These are phyloP conservation scores for Yamadazyma akitaensis DNA, from an alignment of 805 yeast genomes.

Conservation along the genomic window DNA sequence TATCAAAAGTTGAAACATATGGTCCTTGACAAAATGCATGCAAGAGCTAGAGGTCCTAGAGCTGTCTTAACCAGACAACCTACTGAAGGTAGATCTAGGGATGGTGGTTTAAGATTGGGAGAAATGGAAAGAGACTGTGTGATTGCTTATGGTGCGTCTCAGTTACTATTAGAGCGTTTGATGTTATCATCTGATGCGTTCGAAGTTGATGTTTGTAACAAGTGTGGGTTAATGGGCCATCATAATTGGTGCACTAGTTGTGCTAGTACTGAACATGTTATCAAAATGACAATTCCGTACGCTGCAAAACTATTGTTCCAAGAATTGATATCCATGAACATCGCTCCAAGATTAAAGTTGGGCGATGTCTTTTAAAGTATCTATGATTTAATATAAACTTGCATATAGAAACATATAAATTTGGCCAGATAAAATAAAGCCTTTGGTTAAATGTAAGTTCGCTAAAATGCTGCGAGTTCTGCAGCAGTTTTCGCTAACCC, in stretches of 20 bases:
- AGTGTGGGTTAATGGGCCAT: slow-evolving; percentile 96
- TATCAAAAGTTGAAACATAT: slow-evolving; percentile 97
- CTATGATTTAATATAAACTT: neutral
- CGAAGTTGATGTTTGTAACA: slow-evolving; percentile 91
- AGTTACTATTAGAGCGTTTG: slow-evolving; percentile 84
- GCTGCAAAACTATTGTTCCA: slow-evolving; percentile 98
- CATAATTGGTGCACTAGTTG: slow-evolving; percentile 98
- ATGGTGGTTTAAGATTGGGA: slow-evolving; percentile 97
- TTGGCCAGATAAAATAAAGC: neutral
- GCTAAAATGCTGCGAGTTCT: neutral
- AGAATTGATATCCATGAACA: slow-evolving; percentile 96
- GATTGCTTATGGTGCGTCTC: slow-evolving; percentile 98
- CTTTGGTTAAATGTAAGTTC: neutral
- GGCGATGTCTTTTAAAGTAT: slow-evolving; percentile 69
- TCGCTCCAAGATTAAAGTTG: slow-evolving; percentile 89
- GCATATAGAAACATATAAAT: neutral
- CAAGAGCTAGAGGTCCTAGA: slow-evolving; percentile 98
- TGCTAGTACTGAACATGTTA: slow-evolving; percentile 78
- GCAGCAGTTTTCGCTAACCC: neutral
- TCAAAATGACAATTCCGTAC: slow-evolving; percentile 95
- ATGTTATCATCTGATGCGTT: slow-evolving; percentile 98
- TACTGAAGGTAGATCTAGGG: slow-evolving; percentile 97
- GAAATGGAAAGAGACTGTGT: slow-evolving; percentile 99
- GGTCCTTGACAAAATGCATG: slow-evolving; percentile 99
- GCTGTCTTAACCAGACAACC: slow-evolving; percentile 98